A percentile compares a stretch with the other conserved stretches of the same genome.
Evolutionary conservation across 805 yeast species (phyloP).

Genomic region (Ogataea glucozyma): DNA sequence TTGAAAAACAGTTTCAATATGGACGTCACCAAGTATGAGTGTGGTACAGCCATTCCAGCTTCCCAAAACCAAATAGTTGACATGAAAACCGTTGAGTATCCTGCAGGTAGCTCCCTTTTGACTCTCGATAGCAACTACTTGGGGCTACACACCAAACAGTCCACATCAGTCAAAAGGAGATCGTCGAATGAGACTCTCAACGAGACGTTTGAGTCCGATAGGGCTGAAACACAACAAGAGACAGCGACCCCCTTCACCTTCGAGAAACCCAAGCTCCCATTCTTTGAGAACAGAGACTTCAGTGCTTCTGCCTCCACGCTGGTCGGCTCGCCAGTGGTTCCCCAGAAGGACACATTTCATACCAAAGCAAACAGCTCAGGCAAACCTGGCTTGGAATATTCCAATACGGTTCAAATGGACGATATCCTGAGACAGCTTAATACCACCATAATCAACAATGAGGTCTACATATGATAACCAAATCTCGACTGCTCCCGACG

Average conservation of each 20-base stretch:
- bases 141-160: conserved; percentile 48
- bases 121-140: conserved; percentile 57
- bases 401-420: conserved; percentile 13
- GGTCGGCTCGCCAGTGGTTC: conserved; percentile 4
- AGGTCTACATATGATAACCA: conserved; percentile 16
- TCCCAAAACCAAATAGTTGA: conserved; percentile 51
- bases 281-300: conserved; percentile 7
- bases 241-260: neutral
- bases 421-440: conserved; percentile 19
- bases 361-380: neutral
- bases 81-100: conserved; percentile 45
- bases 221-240: neutral
- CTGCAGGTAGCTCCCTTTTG: conserved; percentile 39
- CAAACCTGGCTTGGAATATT: neutral
- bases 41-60: conserved; percentile 65
- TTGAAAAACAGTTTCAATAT: conserved; percentile 45
- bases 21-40: conserved; percentile 33
- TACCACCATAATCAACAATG: conserved; percentile 19
- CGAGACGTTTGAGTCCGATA: neutral
- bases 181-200: conserved; percentile 14
- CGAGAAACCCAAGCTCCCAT: neutral
- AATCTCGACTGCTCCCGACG: neutral
- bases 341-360: neutral
- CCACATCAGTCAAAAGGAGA: conserved; percentile 4
- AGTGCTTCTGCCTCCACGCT: conserved; percentile 21